Base-by-base conservation (phyloP, 495 filamentous ascomycete genomes). In the Wilcoxina mikolae region DNA sequence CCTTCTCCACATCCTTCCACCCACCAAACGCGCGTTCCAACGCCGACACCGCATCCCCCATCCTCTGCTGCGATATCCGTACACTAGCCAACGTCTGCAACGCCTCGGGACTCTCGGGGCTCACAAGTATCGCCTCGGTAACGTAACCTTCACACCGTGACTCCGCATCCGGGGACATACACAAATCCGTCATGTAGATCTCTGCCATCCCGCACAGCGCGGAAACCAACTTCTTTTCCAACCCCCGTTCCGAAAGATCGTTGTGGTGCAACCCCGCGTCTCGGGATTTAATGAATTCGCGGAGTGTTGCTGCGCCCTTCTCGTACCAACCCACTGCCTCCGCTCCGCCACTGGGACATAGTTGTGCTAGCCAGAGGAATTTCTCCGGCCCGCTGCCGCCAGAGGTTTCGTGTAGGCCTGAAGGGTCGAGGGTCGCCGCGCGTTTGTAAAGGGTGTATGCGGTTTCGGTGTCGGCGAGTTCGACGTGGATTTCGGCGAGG, bases 181-280 rank as follows among this genome's bases (percentile, higher is more conserved):
- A 84, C 57, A 99, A 75, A 72, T 99, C 93, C 26, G 88, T 96
- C 93, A 99, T 99, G 67, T 95, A 96, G 28, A 95, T 83, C 68
- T 99, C 93, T 0, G 84, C 78, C 52, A 95, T 80, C 1, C 82
- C 84, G 68, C 93, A 96, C 25, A 99, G 74, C 3, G 88, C 86
- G 57, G 81, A 84, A 0, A 85, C 84, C 33, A 96, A 70, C 65
- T 90, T 87, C 46, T 68, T 72, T 63, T 80, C 80, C 22, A 66
- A 41, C 2, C 3, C 54, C 70, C 88, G 85, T 63, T 91, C 83
- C 20, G 52, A 61, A 18, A 52, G 27, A 15, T 49, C 46, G 5
- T 43, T 9, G 20, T 12, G 35, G 15, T 49, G 46, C 46, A 23
- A 1, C 1, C 46, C 46, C 24, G 9, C 7, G 20, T 49, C 46